These are phyloP conservation scores for Jackrogersella minutella DNA, from an alignment of 495 filamentous ascomycete species.

Conservation along the genomic window DNA sequence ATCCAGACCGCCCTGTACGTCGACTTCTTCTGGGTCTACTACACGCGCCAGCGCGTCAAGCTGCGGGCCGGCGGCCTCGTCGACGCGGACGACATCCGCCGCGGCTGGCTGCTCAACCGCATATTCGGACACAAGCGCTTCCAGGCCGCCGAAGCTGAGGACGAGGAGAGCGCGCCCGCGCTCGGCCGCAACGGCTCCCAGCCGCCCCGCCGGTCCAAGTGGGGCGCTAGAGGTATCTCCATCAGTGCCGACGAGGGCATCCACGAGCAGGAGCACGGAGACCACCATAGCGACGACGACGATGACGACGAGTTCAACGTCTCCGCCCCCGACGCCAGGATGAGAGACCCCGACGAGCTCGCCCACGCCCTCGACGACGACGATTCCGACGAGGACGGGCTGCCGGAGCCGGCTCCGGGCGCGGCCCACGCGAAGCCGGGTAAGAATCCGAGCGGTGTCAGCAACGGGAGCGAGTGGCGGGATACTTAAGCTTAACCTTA, in stretches of 20 bases:
- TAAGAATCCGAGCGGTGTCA: conserved; percentile 41
- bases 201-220: conserved; percentile 60
- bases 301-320: conserved; percentile 48
- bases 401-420: conserved; percentile 17
- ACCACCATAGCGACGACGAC: not conserved
- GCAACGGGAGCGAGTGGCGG: conserved; percentile 54
- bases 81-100: conserved; percentile 87
- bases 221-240: conserved; percentile 81
- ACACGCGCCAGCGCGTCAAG: conserved; percentile 90
- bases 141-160: conserved; percentile 37
- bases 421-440: conserved; percentile 17
- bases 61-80: conserved; percentile 89
- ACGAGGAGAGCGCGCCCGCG: conserved; percentile 60
- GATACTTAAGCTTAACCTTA: conserved; percentile 40
- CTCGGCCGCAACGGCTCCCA: conserved; percentile 44
- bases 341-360: conserved; percentile 66
- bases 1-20: conserved; percentile 90
- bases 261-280: conserved; percentile 57
- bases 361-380: conserved; percentile 60
- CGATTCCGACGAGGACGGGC: conserved; percentile 48
- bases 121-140: conserved; percentile 61
- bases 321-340: conserved; percentile 59
- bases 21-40: conserved; percentile 98
- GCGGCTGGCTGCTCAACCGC: conserved; percentile 75
- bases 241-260: conserved; percentile 82